A percentile compares a stretch with the other conserved stretches of the same genome.
Evolutionary conservation across 176 grass and related monocot genomes (phyloP).

Genomic region (Juncus effusus): DNA sequence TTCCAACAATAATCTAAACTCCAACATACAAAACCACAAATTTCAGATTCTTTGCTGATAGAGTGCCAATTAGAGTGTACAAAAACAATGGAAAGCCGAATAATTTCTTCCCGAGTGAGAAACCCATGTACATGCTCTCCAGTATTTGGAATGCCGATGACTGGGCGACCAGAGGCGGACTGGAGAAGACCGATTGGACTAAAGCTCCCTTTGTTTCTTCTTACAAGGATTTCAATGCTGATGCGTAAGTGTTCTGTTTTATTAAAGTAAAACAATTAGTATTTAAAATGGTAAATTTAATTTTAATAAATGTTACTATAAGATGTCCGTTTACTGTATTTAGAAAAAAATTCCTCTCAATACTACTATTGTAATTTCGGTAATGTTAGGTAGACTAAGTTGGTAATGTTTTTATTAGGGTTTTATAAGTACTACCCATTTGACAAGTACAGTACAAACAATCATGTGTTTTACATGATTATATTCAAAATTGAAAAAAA

Average conservation of each 20-base stretch:
- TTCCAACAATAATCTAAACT: too few species aligned
- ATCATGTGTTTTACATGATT: too few species aligned
- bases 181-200: conserved; percentile 94
- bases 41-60: conserved; percentile 86
- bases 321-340: too few species aligned
- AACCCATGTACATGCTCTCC: conserved; percentile 98
- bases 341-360: too few species aligned
- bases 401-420: too few species aligned
- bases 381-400: too few species aligned
- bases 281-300: neutral
- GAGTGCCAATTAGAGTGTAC: conserved; percentile 75
- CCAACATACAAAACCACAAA: neutral
- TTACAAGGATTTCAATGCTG: conserved; percentile 82
- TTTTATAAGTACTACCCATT: too few species aligned
- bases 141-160: conserved; percentile 99
- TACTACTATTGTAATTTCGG: too few species aligned
- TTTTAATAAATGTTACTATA: too few species aligned
- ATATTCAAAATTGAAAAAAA: too few species aligned
- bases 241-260: conserved; percentile 24
- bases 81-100: conserved; percentile 59
- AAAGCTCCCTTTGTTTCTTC: conserved; percentile 78
- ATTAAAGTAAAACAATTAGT: neutral
- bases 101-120: conserved; percentile 64
- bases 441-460: too few species aligned
- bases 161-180: conserved; percentile 84